Evolutionary conservation across 1,284 basidiomycete genomes (phyloP).

Genomic region (Xerocomus nothofagi): DNA sequence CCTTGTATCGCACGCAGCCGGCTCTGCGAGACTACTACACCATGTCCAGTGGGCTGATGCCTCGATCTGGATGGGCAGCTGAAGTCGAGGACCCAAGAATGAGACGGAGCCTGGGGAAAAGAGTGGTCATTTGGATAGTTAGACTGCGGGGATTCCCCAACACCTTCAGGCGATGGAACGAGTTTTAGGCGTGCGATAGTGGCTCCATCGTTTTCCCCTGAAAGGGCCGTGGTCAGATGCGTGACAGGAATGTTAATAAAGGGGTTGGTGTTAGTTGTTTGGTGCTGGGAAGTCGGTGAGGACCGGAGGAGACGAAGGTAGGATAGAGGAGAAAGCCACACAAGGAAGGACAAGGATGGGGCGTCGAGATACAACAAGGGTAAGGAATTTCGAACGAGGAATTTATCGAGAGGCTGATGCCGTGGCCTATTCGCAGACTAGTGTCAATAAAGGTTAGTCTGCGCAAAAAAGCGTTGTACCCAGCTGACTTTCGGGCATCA

Average conservation of each 20-base stretch:
- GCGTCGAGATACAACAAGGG: conserved; percentile 66
- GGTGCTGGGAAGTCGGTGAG: conserved; percentile 24
- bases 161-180: conserved; percentile 34
- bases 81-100: conserved; percentile 72
- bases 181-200: conserved; percentile 60
- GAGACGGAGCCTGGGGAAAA: conserved; percentile 31
- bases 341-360: conserved; percentile 70
- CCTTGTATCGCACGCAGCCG: conserved; percentile 56
- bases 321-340: conserved; percentile 62
- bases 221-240: conserved; percentile 49
- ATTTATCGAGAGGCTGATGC: conserved; percentile 30
- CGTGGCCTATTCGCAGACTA: conserved; percentile 16
- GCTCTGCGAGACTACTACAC: conserved; percentile 68
- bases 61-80: conserved; percentile 43
- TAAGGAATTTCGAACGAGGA: conserved; percentile 44
- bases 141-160: conserved; percentile 10
- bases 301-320: conserved; percentile 62
- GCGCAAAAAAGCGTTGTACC: conserved; percentile 13
- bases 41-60: conserved; percentile 41
- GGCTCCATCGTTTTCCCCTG: conserved; percentile 43
- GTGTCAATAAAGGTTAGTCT: conserved; percentile 3
- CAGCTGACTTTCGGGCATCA: conserved; percentile 12
- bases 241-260: conserved; percentile 51
- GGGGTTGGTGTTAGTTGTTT: conserved; percentile 8
- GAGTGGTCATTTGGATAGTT: conserved; percentile 22